Base-by-base conservation (phyloP, 1,284 basidiomycete species). In the Cystobasidiaceae sp. region DNA sequence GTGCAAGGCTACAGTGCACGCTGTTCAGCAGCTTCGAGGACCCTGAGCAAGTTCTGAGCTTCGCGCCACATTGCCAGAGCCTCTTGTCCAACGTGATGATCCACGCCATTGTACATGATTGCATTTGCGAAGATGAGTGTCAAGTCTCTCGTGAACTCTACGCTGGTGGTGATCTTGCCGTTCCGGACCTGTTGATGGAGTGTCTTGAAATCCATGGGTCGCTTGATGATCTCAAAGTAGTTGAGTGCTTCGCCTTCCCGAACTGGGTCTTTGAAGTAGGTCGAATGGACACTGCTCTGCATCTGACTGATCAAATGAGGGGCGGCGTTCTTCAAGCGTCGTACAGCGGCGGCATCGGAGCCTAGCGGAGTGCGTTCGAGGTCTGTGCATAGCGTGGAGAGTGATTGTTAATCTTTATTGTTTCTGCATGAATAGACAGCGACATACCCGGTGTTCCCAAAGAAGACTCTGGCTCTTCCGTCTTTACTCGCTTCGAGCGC, bases 41-140 rank as follows among this genome's bases (percentile, higher is more conserved):
- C 54, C n/a, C 54, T 37, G 32, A 56, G 45, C 3, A 56, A 27
- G 45, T 28, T 49, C 34, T 68, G 62, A 2, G 62, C 62, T 34
- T 93, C 89, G 74, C 88, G 85, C n/a, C 92, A 88, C 87, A 94
- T 90, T 56, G 82, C 81, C 72, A 87, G 85, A 11, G 94, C 87
- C 74, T 90, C 88, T 23, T 86, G 87, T 4, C 85, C 86, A 5
- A 74, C 71, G 27, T 72, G 70, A 17, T 67, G 67, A 25, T 71
- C 68, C 1, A 87, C 87, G 44, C 86, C 81, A 71, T 97, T 97
- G 76, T 91, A 97, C 87, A 96, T 90, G 82, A 93, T 87, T 13
- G 93, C 90, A 74, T 97, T 97, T 34, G 91, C 89, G 76, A 94
- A 93, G 86, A 97, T 91, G 66, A 96, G 80, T 73, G 85, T 87